These are phyloP conservation scores for Haplosporangium gracile DNA, from an alignment of 192 early-diverging fungal genomes.

Conservation along the genomic window DNA sequence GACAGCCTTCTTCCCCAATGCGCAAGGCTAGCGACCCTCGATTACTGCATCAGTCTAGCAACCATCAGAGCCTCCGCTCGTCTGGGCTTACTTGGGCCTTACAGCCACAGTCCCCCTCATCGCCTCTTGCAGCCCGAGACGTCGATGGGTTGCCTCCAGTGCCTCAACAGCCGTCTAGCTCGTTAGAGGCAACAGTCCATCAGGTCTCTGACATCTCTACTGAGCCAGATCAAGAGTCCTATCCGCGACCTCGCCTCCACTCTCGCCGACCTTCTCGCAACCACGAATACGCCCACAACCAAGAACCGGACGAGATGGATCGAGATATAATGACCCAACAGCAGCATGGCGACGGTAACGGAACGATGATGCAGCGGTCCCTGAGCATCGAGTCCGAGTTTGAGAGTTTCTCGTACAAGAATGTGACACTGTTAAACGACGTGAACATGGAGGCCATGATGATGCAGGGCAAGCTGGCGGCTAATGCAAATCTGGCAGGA, in stretches of 20 bases:
- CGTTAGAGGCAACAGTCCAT: not conserved
- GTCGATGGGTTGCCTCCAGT: not conserved
- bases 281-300: not conserved
- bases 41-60: not conserved
- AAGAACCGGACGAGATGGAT: constrained; percentile 15
- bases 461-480: constrained; percentile 36
- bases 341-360: constrained; percentile 2
- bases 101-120: constrained; percentile 6
- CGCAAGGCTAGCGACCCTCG: constrained; percentile 11
- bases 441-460: constrained; percentile 74
- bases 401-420: constrained; percentile 76
- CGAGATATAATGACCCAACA: constrained; percentile 15
- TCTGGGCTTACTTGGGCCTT: constrained; percentile 25
- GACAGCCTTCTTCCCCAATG: not conserved
- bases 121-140: not conserved
- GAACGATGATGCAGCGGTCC: constrained; percentile 47
- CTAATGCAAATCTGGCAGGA: not conserved
- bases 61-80: constrained; percentile 1
- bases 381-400: constrained; percentile 61
- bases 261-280: constrained; percentile 28
- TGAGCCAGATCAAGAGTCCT: not conserved
- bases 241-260: not conserved
- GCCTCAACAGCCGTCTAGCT: not conserved
- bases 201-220: not conserved
- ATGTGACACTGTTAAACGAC: constrained; percentile 71